Conservation (phyloP, 2,329 filamentous ascomycete genomes). For the Pseudocercospora musae region DNA sequence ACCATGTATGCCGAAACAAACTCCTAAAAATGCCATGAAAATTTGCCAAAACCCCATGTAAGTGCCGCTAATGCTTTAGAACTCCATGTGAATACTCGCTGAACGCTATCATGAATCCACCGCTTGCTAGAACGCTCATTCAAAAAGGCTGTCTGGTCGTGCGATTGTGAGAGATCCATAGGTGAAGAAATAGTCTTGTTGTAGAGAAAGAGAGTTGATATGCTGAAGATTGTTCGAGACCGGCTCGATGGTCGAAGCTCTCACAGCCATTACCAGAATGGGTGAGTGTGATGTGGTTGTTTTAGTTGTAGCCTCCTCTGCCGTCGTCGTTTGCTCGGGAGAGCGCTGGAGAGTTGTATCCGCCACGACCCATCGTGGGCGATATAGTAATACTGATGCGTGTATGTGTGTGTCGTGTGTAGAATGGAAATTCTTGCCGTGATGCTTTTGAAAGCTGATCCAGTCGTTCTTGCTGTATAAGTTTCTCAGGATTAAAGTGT, state of each 20-base stretch:
- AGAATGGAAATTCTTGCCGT: slow-evolving; percentile 8
- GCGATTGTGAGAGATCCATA: neutral
- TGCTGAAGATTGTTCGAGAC: slow-evolving; percentile 13
- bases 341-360: slow-evolving; percentile 40
- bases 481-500: slow-evolving; percentile 4
- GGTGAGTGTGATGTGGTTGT: neutral
- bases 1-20: neutral
- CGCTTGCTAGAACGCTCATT: slow-evolving; percentile 3
- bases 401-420: slow-evolving; percentile 12
- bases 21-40: slow-evolving; percentile 12
- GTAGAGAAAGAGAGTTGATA: neutral
- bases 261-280: slow-evolving; percentile 7
- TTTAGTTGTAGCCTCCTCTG: neutral
- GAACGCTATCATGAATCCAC: neutral
- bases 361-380: slow-evolving; percentile 39
- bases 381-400: no score
- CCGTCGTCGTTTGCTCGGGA: slow-evolving; percentile 1
- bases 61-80: slow-evolving; percentile 4
- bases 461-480: neutral
- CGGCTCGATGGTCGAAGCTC: slow-evolving; percentile 6
- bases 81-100: neutral
- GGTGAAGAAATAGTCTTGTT: neutral
- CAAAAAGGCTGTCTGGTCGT: neutral
- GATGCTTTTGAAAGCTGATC: neutral
- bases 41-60: neutral